Conservation (phyloP, 2,329 filamentous ascomycete genomes). For the Cercospora canescens region DNA sequence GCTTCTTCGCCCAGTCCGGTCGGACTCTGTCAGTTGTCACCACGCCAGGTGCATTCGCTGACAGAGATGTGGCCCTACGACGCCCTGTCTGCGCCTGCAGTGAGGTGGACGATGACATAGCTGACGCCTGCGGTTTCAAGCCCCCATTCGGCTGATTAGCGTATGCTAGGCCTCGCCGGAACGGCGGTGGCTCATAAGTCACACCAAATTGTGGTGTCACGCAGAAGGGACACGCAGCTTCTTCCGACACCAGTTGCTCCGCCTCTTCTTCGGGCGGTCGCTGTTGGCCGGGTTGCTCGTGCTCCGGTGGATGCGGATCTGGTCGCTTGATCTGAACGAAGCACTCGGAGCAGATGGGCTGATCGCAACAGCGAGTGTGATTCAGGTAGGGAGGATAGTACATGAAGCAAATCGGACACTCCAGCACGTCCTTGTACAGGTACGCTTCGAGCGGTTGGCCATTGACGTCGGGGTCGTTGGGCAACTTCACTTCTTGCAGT, state of each 20-base stretch:
- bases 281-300: constrained; percentile 42
- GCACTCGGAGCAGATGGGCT: constrained; percentile 95
- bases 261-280: constrained; percentile 49
- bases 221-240: constrained; percentile 91
- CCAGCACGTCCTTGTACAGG: constrained; percentile 84
- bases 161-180: constrained; percentile 79
- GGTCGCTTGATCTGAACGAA: constrained; percentile 98
- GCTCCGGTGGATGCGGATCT: constrained; percentile 84
- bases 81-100: constrained; percentile 56
- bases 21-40: constrained; percentile 90
- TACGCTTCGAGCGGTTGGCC: constrained; percentile 92
- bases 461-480: constrained; percentile 84
- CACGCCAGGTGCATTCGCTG: constrained; percentile 79
- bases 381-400: constrained; percentile 96
- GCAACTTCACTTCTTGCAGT: constrained; percentile 76
- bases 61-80: constrained; percentile 68
- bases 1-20: constrained; percentile 91
- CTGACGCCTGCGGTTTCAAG: constrained; percentile 59
- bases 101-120: constrained; percentile 85
- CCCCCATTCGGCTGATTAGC: constrained; percentile 52
- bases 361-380: constrained; percentile 90
- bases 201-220: constrained; percentile 93
- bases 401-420: constrained; percentile 96
- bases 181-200: constrained; percentile 88
- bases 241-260: constrained; percentile 78